Base-by-base conservation (phyloP, 768 basidiomycete species). In the Tubosaeta sp. region DNA sequence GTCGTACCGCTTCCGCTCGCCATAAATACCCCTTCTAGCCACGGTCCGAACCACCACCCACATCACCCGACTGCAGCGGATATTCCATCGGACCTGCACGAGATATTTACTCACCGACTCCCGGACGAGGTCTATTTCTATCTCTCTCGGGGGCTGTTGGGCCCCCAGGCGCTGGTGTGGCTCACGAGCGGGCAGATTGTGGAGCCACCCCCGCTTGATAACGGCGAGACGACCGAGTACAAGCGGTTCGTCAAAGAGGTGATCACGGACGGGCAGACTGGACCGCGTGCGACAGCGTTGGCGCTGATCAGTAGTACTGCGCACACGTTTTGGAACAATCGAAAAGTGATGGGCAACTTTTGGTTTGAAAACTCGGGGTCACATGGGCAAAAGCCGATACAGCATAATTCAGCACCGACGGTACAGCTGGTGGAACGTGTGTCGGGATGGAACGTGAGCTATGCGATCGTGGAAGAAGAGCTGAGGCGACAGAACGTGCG, bases 111-210 rank as follows among this genome's bases (percentile, higher is more conserved):
- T 10, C 76, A 91, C 69, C 86, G 93, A 42, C 78, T 99, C 25
- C 95, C 95, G 1, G 97, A 98, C 68, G 94, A 98, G 67, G 79
- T 97, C 53, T 98, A 95, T 74, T 97, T 86, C 70, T 97, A 97
- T 68, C 81, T 98, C 58, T 97, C 93, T 35, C 86, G 93, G 16
- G 95, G 97, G 6, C 79, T 98, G 13, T 67, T 97, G 48, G 84
- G 85, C 9, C 91, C 95, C 0, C 90, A 92, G 60, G 85, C 92
- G 10, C 80, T 98, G 22, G 88, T 94, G n/a, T 97, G 95, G 90
- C 82, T 99, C 53, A 93, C 91, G 14, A 84, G 80, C 25, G 93
- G 93, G 14, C 84, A 86, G 67, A 82, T 95, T 54, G 74, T 87
- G 44, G 91, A 97, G 65, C 84, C 84, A 51, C 85, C 88, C 4